Percentiles rank a stretch among this genome's conserved stretches.
Conservation (phyloP, 495 filamentous ascomycete genomes). For the Bacidia rubella region DNA sequence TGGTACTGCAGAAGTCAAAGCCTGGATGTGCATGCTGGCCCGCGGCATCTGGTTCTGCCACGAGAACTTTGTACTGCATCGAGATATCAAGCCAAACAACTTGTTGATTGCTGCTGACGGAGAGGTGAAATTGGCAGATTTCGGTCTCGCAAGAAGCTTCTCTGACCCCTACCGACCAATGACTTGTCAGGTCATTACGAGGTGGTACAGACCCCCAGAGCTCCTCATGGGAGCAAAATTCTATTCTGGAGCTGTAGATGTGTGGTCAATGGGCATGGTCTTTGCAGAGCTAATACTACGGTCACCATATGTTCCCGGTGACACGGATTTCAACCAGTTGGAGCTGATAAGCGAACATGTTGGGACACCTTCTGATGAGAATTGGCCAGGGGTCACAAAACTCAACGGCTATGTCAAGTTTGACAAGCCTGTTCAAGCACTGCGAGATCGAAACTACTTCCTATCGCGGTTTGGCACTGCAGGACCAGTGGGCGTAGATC, state of each 20-base stretch:
- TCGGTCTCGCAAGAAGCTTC: conserved; percentile 81
- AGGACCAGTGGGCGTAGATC: conserved; percentile 67
- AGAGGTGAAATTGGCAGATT: conserved; percentile 92
- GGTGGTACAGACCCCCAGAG: conserved; percentile 93
- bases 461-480: conserved; percentile 58
- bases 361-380: conserved; percentile 84
- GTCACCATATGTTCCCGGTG: conserved; percentile 63
- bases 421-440: conserved; percentile 36
- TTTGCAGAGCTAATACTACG: conserved; percentile 84
- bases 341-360: conserved; percentile 67
- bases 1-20: conserved; percentile 76
- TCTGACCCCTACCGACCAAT: conserved; percentile 78
- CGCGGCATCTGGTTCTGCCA: conserved; percentile 95
- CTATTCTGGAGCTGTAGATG: conserved; percentile 81
- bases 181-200: conserved; percentile 90
- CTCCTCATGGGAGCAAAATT: conserved; percentile 78
- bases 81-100: conserved; percentile 99
- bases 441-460: conserved; percentile 56
- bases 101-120: conserved; percentile 85
- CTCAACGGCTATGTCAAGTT: conserved; percentile 61
- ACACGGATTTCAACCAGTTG: conserved; percentile 70
- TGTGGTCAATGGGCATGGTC: conserved; percentile 90
- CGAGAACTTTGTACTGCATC: conserved; percentile 83
- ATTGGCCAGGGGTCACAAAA: conserved; percentile 83
- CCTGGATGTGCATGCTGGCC: conserved; percentile 96